phyloP scores from a whole-genome alignment of 371 early-diverging fungal genomes.

The Syncephalastrum racemosum region DNA sequence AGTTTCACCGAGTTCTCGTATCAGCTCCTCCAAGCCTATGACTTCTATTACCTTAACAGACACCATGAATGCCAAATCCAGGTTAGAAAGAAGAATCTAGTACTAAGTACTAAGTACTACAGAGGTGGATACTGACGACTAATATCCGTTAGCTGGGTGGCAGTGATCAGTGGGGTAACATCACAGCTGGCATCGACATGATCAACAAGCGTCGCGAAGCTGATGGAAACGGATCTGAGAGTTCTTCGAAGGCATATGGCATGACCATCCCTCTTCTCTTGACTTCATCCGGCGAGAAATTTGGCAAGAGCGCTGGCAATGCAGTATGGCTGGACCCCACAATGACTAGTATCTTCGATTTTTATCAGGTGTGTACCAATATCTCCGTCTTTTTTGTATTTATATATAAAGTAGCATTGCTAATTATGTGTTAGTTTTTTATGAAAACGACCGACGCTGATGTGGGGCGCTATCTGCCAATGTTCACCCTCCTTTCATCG shows the following conservation, averaged over 20 bases:
- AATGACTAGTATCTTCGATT: slow-evolving; percentile 82
- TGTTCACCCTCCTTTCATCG: slow-evolving; percentile 78
- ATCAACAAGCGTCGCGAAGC: slow-evolving; percentile 62
- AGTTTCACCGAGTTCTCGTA: slow-evolving; percentile 96
- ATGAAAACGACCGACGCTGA: slow-evolving; percentile 82
- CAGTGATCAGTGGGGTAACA: slow-evolving; percentile 98
- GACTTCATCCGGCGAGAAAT: slow-evolving; percentile 88
- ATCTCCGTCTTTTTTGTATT: not conserved
- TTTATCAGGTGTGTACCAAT: slow-evolving; percentile 74
- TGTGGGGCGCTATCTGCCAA: slow-evolving; percentile 69
- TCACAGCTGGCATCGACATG: slow-evolving; percentile 90
- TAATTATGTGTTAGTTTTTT: slow-evolving; percentile 59
- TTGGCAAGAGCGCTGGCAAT: slow-evolving; percentile 96
- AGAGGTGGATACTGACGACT: not conserved
- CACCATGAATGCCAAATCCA: slow-evolving; percentile 70
- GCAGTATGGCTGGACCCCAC: slow-evolving; percentile 89
- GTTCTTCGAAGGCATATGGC: slow-evolving; percentile 63
- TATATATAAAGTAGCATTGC: not conserved
- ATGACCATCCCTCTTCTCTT: slow-evolving; percentile 89
- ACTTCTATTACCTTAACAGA: slow-evolving; percentile 83
- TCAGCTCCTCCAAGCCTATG: slow-evolving; percentile 93
- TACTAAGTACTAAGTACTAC: too few species aligned
- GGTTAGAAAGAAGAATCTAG: slow-evolving; percentile 27
- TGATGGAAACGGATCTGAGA: slow-evolving; percentile 23
- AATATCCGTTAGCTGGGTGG: slow-evolving; percentile 75